Conservation (phyloP, 805 yeast species). For the Pichia scutulata region DNA sequence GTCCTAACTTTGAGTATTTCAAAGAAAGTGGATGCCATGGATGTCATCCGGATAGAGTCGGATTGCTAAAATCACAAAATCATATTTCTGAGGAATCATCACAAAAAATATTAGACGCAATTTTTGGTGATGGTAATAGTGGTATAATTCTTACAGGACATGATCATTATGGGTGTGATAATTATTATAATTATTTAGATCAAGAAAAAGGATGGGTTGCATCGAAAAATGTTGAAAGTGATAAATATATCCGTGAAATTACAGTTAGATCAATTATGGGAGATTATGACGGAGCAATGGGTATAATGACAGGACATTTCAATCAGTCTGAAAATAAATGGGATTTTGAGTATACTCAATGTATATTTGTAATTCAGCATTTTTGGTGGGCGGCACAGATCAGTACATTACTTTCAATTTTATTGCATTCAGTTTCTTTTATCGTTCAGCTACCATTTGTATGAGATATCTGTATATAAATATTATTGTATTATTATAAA, state of each 20-base stretch:
- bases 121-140: constrained; percentile 57
- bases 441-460: background rate
- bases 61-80: constrained; percentile 75
- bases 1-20: constrained; percentile 64
- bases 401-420: constrained; percentile 33
- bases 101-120: constrained; percentile 58
- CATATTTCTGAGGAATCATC: constrained; percentile 65
- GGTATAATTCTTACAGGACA: constrained; percentile 91
- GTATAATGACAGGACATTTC: constrained; percentile 71
- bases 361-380: constrained; percentile 83
- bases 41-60: constrained; percentile 59
- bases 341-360: constrained; percentile 63
- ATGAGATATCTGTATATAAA: background rate
- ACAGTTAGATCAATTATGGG: constrained; percentile 97
- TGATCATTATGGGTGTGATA: constrained; percentile 91
- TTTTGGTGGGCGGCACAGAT: constrained; percentile 91
- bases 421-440: constrained; percentile 21
- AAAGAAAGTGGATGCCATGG: constrained; percentile 39
- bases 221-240: constrained; percentile 31
- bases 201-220: constrained; percentile 52
- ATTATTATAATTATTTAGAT: constrained; percentile 45
- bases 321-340: constrained; percentile 36
- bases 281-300: constrained; percentile 84
- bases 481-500: background rate
- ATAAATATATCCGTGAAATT: constrained; percentile 53